Base-by-base conservation (phyloP, 75 land plant species). In the Larix kaempferi region DNA sequence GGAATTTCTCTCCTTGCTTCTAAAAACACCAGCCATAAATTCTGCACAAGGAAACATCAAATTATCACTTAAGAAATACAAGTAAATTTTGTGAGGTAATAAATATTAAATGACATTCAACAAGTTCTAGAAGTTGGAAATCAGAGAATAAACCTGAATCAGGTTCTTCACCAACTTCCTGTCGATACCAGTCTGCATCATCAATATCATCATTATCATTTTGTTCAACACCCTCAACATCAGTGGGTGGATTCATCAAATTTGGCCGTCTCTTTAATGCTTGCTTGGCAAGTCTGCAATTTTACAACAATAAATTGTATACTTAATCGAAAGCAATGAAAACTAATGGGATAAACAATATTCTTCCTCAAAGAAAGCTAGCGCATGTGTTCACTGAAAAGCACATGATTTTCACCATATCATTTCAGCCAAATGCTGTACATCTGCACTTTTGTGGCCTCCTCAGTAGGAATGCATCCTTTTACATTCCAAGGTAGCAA, bases 141-240 rank as follows among this genome's bases (percentile, higher is more conserved):
- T 29, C 19, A 39, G 72, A 61, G 72, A 61, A 69, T 56, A 26
- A 73, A 87, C 89, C 89, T 87, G 88, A 74, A 78, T 85, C 89
- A 59, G 89, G 89, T 72, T 87, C 89, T 71, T 87, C 82, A 74
- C 89, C 89, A 22, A 85, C 88, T 85, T 87, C 89, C 56, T 81
- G 77, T 52, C 88, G 62, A 60, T 87, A 87, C 88, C 88, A 87
- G 63, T 86, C 87, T 15, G 71, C 76, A 84, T 85, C 89, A 33
- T 84, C 87, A 19, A 73, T 62, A 52, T 86, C 87, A 21, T 81
- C 78, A 56, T 78, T 63, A 12, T 84, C 83, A 39, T 27, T 59
- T 27, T 35, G 55, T 33, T 65, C 77, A 1, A 49, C 64, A 17
- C 27, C 80, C 55, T 5, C 75, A n/a, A 35, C 64, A 22, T 37